phyloP scores from a whole-genome alignment of 495 filamentous ascomycete species.

The Cetradonia linearis region DNA sequence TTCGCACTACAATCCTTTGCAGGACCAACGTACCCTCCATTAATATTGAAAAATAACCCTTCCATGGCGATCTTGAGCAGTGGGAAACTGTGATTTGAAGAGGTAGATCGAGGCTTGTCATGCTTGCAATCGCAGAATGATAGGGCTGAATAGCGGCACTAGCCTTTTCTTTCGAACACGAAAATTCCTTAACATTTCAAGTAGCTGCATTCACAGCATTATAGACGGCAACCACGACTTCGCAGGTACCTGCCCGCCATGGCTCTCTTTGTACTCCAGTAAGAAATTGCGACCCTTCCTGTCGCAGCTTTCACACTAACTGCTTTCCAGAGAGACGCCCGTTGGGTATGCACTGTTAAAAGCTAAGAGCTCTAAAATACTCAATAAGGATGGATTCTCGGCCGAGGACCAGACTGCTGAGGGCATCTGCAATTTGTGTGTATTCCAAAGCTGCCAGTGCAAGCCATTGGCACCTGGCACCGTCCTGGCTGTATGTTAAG shows the following conservation, averaged over 20 bases:
- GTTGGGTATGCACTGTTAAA: conserved; percentile 98
- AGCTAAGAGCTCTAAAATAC: conserved; percentile 92
- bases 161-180: conserved; percentile 6
- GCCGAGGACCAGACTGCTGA: conserved; percentile 69
- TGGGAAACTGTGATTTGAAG: not conserved
- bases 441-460: conserved; percentile 16
- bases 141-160: not conserved
- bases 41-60: conserved; percentile 91
- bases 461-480: not conserved
- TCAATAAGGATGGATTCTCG: conserved; percentile 70
- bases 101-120: not conserved
- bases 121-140: not conserved
- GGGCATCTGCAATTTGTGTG: conserved; percentile 78
- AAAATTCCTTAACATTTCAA: conserved; percentile 17
- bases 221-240: not conserved
- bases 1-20: not conserved
- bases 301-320: conserved; percentile 56
- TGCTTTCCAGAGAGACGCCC: conserved; percentile 70
- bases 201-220: conserved; percentile 2
- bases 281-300: conserved; percentile 5
- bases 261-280: conserved; percentile 25
- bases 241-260: conserved; percentile 11
- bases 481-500: not conserved
- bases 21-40: conserved; percentile 62
- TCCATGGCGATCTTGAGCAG: conserved; percentile 54